Base-by-base conservation (phyloP, 805 yeast genomes). In the Suhomyces faveliae region DNA sequence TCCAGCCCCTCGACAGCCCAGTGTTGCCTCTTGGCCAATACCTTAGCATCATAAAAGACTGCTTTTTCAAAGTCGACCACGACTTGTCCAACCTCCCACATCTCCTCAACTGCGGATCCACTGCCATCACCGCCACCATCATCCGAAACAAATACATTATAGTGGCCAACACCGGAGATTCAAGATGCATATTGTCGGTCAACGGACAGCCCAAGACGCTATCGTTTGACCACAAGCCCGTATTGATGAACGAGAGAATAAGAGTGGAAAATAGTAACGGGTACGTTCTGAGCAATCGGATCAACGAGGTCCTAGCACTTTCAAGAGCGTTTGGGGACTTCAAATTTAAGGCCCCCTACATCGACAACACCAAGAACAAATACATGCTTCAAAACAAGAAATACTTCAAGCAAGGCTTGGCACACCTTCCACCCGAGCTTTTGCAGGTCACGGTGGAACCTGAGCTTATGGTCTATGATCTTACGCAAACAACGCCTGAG, bases 91-190 rank as follows among this genome's bases (percentile, higher is more conserved):
- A 35, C 7, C 20, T 52, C 15, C 62, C 62, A 17, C 57, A 63
- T 45, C 54, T 68, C 12, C 56, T 60, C 40, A 67, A 70, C 49
- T 71, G 77, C 49, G 78, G 78, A 12, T 61, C 73, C n/a, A 73
- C 78, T 1, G 77, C 71, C 1, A 66, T 71, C 2, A 57, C 71
- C 3, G 52, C 72, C 7, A 53, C 63, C 3, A 49, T 73, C 15
- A 49, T 72, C 5, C 60, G 60, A n/a, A 56, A 63, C 29, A 55
- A 61, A 25, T 68, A 61, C 49, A 67, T 87, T 11, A 73, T 77
- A 19, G 84, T 81, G 10, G 85, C 87, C 12, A 87, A 87, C 57
- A 75, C 87, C 2, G 95, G 95, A 4, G 95, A 87, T 63, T 85
- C 91, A 5, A 71, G 95, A 50, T 77, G 86, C 50, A 77, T 86